Conservation (phyloP, 139 green algal genomes). For the Volvox reticuliferus region DNA sequence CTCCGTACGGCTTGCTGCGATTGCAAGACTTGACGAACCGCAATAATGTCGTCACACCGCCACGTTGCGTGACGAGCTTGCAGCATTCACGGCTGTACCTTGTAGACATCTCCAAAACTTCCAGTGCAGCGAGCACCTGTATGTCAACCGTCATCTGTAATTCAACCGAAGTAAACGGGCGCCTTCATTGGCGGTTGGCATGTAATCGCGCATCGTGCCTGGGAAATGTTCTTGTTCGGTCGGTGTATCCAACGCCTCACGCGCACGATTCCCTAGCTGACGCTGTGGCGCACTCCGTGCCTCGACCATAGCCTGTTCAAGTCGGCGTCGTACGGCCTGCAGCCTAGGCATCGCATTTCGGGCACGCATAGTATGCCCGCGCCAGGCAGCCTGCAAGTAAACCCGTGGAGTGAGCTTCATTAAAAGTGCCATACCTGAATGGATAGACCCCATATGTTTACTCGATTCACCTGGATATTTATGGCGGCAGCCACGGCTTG, state of each 20-base stretch:
- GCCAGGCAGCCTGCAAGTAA: constrained; percentile 70
- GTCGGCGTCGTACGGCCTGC: constrained; percentile 53
- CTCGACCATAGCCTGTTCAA: constrained; percentile 52
- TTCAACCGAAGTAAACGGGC: no score
- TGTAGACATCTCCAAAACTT: constrained; percentile 62
- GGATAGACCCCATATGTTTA: no score
- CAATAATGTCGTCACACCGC: constrained; percentile 64
- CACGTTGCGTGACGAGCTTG: constrained; percentile 58
- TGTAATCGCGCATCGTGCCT: constrained; percentile 49
- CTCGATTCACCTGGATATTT: constrained; percentile 9
- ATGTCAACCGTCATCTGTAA: no score
- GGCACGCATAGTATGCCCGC: constrained; percentile 60
- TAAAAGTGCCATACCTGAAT: no score
- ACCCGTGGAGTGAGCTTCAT: no score
- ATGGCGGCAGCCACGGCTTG: neutral
- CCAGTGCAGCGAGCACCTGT: constrained; percentile 61
- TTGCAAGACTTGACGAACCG: constrained; percentile 74
- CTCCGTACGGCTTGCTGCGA: constrained; percentile 73
- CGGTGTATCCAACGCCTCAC: constrained; percentile 67
- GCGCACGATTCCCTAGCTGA: constrained; percentile 65
- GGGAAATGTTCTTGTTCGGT: constrained; percentile 56
- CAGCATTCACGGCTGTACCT: constrained; percentile 74
- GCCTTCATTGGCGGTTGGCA: neutral
- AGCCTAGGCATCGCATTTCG: constrained; percentile 20
- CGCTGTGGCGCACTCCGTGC: constrained; percentile 50